Conservation (phyloP, 1,284 basidiomycete species). For the Tausonia pullulans region DNA sequence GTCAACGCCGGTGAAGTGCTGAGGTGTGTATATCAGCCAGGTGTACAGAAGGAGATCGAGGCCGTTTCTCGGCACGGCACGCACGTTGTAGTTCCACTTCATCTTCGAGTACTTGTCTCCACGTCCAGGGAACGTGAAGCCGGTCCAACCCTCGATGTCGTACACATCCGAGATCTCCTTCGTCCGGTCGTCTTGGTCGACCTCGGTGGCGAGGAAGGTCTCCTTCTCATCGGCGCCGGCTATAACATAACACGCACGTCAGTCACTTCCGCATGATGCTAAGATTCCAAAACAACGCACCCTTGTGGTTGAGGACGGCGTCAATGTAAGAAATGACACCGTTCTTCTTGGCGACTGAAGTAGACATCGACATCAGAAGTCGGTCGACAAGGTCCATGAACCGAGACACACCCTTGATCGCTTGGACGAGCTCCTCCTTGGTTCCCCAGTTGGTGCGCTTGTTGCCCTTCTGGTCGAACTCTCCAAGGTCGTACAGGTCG, state of each 20-base stretch:
- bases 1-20: slow-evolving; percentile 58
- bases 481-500: slow-evolving; percentile 37
- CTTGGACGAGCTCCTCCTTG: slow-evolving; percentile 61
- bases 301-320: slow-evolving; percentile 43
- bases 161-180: slow-evolving; percentile 48
- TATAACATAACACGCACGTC: slow-evolving; percentile 21
- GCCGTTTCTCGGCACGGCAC: slow-evolving; percentile 18
- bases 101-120: slow-evolving; percentile 48
- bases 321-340: slow-evolving; percentile 38
- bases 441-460: slow-evolving; percentile 81
- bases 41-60: slow-evolving; percentile 26
- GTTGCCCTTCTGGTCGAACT: slow-evolving; percentile 79
- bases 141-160: slow-evolving; percentile 74
- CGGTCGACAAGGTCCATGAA: slow-evolving; percentile 29
- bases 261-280: no score
- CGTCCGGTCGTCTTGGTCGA: slow-evolving; percentile 45
- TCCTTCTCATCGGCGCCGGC: slow-evolving; percentile 70
- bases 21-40: background rate
- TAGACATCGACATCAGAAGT: background rate
- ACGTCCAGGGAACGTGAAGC: slow-evolving; percentile 69
- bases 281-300: background rate
- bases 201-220: slow-evolving; percentile 59
- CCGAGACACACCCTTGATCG: slow-evolving; percentile 39
- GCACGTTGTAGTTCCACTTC: slow-evolving; percentile 35
- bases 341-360: slow-evolving; percentile 24